These are phyloP conservation scores for Kondoa subrosea DNA, from an alignment of 768 basidiomycete species.

Conservation along the genomic window DNA sequence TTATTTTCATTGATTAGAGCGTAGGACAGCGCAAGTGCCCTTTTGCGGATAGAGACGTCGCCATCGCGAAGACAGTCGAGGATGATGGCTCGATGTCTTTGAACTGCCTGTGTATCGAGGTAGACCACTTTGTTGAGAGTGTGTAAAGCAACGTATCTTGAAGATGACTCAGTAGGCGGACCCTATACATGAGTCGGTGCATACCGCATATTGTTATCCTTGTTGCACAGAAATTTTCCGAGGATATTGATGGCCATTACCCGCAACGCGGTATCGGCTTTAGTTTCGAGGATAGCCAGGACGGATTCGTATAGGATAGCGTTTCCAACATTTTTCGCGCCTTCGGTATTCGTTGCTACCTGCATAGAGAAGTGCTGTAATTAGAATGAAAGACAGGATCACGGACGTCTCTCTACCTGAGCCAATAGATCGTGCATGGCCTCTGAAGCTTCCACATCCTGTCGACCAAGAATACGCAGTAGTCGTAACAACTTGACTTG, in stretches of 20 bases:
- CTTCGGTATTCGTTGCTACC: conserved; percentile 97
- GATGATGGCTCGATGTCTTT: conserved; percentile 92
- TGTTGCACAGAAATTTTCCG: conserved; percentile 91
- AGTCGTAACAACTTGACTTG: conserved; percentile 82
- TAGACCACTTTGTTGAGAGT: conserved; percentile 95
- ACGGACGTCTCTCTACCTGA: conserved; percentile 38
- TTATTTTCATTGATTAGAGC: conserved; percentile 91
- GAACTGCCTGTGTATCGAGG: conserved; percentile 95
- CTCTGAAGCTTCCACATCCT: conserved; percentile 72
- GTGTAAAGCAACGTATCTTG: conserved; percentile 89
- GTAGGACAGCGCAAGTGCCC: conserved; percentile 91
- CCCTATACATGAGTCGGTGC: too few species aligned
- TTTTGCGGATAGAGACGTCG: conserved; percentile 91
- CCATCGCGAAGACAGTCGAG: conserved; percentile 99
- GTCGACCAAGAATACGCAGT: conserved; percentile 68
- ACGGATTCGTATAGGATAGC: conserved; percentile 96
- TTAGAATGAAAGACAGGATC: neutral
- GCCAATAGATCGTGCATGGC: conserved; percentile 97
- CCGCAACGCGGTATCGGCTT: conserved; percentile 82
- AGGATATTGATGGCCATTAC: conserved; percentile 99
- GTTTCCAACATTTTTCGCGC: conserved; percentile 94
- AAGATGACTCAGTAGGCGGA: too few species aligned
- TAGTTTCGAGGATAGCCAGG: conserved; percentile 85
- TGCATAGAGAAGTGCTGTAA: conserved; percentile 38
- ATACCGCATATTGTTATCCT: conserved; percentile 98